Percentiles rank a stretch among this genome's conserved stretches.
Evolutionary conservation across 805 yeast species (phyloP).

Genomic region (Candida awuae): DNA sequence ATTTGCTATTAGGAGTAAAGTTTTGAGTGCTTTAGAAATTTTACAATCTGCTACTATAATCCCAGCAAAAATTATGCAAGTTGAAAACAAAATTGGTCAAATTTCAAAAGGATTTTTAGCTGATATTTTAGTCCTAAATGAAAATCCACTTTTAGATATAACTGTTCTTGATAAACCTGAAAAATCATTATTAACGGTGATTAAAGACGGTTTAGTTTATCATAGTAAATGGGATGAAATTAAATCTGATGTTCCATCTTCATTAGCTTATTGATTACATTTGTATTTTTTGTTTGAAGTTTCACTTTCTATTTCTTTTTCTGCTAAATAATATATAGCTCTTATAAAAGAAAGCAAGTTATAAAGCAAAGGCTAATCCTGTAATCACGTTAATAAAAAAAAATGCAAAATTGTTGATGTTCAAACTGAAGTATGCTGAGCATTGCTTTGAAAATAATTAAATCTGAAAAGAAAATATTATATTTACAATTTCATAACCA

Average conservation of each 20-base stretch:
- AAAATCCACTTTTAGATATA: slow-evolving; percentile 24
- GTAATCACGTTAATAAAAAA: too few species aligned
- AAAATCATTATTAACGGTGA: slow-evolving; percentile 15
- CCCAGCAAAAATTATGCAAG: slow-evolving; percentile 20
- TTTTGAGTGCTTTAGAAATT: slow-evolving; percentile 20
- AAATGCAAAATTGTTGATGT: too few species aligned
- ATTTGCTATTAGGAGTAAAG: slow-evolving; percentile 21
- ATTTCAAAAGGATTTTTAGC: slow-evolving; percentile 22
- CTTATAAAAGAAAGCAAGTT: too few species aligned
- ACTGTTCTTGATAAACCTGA: slow-evolving; percentile 23
- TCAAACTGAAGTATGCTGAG: too few species aligned
- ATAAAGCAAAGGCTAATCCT: too few species aligned
- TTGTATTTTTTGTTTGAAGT: too few species aligned
- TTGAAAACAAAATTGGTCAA: slow-evolving; percentile 20
- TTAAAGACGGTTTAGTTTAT: slow-evolving; percentile 23
- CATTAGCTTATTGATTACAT: slow-evolving; percentile 1
- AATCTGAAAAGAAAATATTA: too few species aligned
- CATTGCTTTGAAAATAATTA: too few species aligned
- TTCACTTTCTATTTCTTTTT: too few species aligned
- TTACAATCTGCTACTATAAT: slow-evolving; percentile 24
- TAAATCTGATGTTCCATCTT: slow-evolving; percentile 6
- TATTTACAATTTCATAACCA: too few species aligned
- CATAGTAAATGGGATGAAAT: slow-evolving; percentile 10
- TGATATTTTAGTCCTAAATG: slow-evolving; percentile 20
- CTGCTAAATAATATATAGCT: too few species aligned